Evolutionary conservation across 768 basidiomycete species (phyloP).

Genomic region (Daedaleopsis nitida): DNA sequence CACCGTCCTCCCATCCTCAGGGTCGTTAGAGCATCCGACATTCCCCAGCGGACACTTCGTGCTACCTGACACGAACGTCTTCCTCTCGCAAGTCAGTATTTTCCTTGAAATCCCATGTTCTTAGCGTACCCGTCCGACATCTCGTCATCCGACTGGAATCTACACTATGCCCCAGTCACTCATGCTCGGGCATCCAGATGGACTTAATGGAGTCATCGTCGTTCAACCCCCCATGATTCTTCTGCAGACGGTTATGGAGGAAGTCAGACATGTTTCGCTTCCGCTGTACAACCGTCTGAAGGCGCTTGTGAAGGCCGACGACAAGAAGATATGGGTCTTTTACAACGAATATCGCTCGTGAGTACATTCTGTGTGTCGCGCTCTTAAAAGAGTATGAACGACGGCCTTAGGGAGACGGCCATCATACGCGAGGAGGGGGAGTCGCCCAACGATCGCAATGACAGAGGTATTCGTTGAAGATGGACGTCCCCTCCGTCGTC

Average conservation of each 20-base stretch:
- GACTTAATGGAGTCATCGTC: conserved; percentile 83
- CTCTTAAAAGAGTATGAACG: too few species aligned
- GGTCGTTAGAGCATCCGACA: conserved; percentile 55
- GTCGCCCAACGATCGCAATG: conserved; percentile 92
- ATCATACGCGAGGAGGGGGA: conserved; percentile 76
- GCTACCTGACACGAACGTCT: conserved; percentile 93
- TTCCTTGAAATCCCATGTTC: background rate
- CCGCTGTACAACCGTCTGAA: conserved; percentile 93
- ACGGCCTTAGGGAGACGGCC: conserved; percentile 66
- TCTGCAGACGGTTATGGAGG: conserved; percentile 93
- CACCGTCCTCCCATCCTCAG: conserved; percentile 57
- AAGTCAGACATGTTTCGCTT: conserved; percentile 92
- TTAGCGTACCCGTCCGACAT: too few species aligned
- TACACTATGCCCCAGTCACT: background rate
- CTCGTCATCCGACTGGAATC: background rate
- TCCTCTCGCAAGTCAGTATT: conserved; percentile 76
- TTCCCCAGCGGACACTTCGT: conserved; percentile 77
- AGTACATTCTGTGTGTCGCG: conserved; percentile 30
- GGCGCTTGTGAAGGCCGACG: conserved; percentile 80
- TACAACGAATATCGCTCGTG: conserved; percentile 87
- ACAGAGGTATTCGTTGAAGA: conserved; percentile 65
- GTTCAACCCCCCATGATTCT: conserved; percentile 84
- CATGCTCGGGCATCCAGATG: conserved; percentile 58
- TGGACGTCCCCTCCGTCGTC: background rate
- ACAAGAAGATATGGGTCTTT: conserved; percentile 82